A percentile compares a stretch with the other conserved stretches of the same genome.
These are phyloP conservation scores for Verbascum thapsus DNA, from an alignment of 257 asterid species.

Conservation along the genomic window DNA sequence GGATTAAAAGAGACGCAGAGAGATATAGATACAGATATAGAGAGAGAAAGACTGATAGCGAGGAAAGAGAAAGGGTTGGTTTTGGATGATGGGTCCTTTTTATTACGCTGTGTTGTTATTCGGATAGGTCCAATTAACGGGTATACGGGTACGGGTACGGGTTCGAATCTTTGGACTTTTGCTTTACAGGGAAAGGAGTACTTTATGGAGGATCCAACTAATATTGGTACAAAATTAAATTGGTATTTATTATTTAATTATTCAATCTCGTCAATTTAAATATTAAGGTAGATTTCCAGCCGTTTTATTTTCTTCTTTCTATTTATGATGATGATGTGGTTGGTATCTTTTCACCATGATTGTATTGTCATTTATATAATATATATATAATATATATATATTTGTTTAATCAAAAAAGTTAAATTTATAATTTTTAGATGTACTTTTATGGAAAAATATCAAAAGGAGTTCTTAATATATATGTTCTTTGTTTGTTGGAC, in stretches of 20 bases:
- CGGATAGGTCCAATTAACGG: neutral
- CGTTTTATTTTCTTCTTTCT: too few relatives aligned
- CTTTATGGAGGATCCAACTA: neutral
- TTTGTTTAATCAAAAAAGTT: too few relatives aligned
- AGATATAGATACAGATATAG: slow-evolving; percentile 38
- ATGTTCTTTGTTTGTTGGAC: too few relatives aligned
- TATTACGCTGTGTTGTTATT: slow-evolving; percentile 24
- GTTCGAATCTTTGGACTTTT: neutral
- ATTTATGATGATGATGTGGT: too few relatives aligned
- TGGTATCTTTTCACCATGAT: too few relatives aligned
- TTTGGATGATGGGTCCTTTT: slow-evolving; percentile 39
- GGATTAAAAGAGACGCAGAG: slow-evolving; percentile 41
- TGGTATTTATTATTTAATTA: neutral
- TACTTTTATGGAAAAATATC: too few relatives aligned
- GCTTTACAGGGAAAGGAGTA: neutral
- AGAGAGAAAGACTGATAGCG: slow-evolving; percentile 39
- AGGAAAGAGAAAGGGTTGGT: slow-evolving; percentile 30
- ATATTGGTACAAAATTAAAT: slow-evolving; percentile 5
- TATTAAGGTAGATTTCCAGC: too few relatives aligned
- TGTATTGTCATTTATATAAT: too few relatives aligned
- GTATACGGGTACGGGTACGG: slow-evolving; percentile 9
- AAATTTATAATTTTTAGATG: too few relatives aligned
- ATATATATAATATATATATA: too few relatives aligned
- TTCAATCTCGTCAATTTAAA: too few relatives aligned
- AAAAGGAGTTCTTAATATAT: too few relatives aligned